phyloP scores from a whole-genome alignment of 495 filamentous ascomycete species.

The Thermothielavioides terrestris region DNA sequence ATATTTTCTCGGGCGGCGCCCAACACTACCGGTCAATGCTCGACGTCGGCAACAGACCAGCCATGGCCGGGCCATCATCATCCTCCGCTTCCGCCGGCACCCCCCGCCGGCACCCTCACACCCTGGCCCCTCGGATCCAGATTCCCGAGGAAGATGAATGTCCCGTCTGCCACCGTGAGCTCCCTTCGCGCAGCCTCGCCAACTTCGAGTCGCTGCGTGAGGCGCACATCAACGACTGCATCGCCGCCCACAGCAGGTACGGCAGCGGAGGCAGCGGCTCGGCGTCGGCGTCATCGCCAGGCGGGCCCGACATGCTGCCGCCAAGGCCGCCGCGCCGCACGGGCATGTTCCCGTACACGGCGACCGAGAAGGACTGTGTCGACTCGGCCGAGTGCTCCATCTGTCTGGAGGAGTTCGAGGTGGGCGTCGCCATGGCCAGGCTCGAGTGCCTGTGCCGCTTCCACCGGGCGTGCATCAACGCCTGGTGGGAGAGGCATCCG shows the following conservation, averaged over 20 bases:
- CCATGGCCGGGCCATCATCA: slow-evolving; percentile 11
- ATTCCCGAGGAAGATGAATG: slow-evolving; percentile 82
- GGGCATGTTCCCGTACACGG: slow-evolving; percentile 55
- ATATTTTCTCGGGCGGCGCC: slow-evolving; percentile 11
- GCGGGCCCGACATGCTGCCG: slow-evolving; percentile 16
- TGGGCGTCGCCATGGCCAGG: slow-evolving; percentile 70
- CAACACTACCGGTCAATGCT: slow-evolving; percentile 21
- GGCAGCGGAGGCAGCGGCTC: slow-evolving; percentile 18
- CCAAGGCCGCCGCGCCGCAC: slow-evolving; percentile 31
- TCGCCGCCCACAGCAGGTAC: slow-evolving; percentile 44
- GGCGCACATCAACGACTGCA: slow-evolving; percentile 69
- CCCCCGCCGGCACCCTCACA: slow-evolving; percentile 19
- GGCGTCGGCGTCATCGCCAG: too few relatives aligned
- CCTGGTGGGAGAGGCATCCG: slow-evolving; percentile 45
- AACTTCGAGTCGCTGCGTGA: slow-evolving; percentile 59
- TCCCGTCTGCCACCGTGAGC: slow-evolving; percentile 70
- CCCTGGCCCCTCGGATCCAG: slow-evolving; percentile 23
- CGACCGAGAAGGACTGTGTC: slow-evolving; percentile 87
- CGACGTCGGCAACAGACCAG: slow-evolving; percentile 16
- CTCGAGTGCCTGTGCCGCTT: slow-evolving; percentile 93
- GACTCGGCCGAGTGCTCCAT: slow-evolving; percentile 83
- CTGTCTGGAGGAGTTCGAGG: slow-evolving; percentile 92
- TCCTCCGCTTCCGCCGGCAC: slow-evolving; percentile 13
- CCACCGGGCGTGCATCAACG: slow-evolving; percentile 59
- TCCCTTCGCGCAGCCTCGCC: slow-evolving; percentile 55